phyloP scores from a whole-genome alignment of 1,284 basidiomycete genomes.

The Cutaneotrichosporon spelunceum region DNA sequence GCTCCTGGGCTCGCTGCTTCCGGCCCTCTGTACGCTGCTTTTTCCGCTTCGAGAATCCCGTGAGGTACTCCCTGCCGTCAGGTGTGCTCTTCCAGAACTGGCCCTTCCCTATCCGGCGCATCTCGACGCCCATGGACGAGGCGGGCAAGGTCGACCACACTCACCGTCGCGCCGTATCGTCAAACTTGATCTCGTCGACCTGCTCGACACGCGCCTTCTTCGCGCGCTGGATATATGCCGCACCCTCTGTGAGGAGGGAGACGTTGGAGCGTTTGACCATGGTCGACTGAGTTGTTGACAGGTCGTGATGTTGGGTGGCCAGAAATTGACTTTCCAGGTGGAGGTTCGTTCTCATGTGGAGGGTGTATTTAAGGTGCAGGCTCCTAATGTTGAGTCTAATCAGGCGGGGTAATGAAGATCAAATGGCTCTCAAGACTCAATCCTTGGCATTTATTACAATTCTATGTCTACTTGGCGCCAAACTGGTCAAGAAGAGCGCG shows the following conservation, averaged over 20 bases:
- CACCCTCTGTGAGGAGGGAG: slow-evolving; percentile 51
- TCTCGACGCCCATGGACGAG: too few species aligned
- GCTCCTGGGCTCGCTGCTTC: slow-evolving; percentile 45
- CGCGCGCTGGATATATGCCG: slow-evolving; percentile 48
- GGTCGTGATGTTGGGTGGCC: not conserved
- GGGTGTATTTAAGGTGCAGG: not conserved
- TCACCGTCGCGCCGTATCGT: slow-evolving; percentile 49
- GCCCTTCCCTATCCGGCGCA: too few species aligned
- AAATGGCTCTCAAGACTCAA: not conserved
- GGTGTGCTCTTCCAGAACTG: too few species aligned
- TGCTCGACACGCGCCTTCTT: slow-evolving; percentile 47
- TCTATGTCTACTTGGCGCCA: slow-evolving; percentile 3
- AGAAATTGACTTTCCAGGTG: slow-evolving; percentile 5
- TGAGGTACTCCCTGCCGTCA: slow-evolving; percentile 48
- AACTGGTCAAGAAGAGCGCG: slow-evolving; percentile 16
- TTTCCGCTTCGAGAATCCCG: slow-evolving; percentile 52
- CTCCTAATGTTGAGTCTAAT: not conserved
- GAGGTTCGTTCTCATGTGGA: not conserved
- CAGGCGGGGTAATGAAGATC: not conserved
- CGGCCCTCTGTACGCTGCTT: slow-evolving; percentile 51
- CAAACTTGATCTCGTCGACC: slow-evolving; percentile 52
- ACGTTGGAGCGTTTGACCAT: slow-evolving; percentile 42
- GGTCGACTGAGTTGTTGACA: not conserved
- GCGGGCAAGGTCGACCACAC: slow-evolving; percentile 13
- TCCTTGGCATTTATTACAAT: slow-evolving; percentile 7